Evolutionary conservation across 306 rosid species (phyloP), one percentile per base, ranked within the genome.

Genomic region (Inga laurina): DNA sequence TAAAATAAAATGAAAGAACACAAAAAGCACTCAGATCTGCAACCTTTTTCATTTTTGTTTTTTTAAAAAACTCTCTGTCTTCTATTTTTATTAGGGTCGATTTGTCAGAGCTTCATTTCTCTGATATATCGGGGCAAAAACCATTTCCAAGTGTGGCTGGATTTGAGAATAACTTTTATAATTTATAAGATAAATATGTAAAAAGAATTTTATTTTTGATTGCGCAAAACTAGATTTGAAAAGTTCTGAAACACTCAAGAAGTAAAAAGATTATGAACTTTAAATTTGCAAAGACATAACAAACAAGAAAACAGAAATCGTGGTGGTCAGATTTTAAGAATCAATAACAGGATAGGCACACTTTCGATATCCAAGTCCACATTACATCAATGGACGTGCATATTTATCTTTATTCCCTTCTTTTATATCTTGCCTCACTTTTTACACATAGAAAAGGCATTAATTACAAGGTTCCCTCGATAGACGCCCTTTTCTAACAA

Each of bases 371-470:
- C 43, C 73, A 37, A 18, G 18, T 10, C 74, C 21, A 69, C 74
- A 21, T 10, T 69, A 69, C 49, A 39, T 12, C 14, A 4, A 45
- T 43, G 37, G n/a, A 72, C 30, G 56, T n/a, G 75, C 54, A 22
- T 43, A n/a, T 10, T 39, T 71, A n/a, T 45, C 75, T 43, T 71
- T 71, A 71, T 71, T 71, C 54, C 22, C 75, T 22, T n/a, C 75
- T 70, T 70, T 70, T 18, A 24, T 14, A n/a, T 35, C 7, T 37
- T 46, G 75, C 75, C 4, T n/a, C 24, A 43, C 52, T 70, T 70
- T 70, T 41, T 71, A 27, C 35, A 7, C 37, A 72, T 0, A 9
- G 5, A 45, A 72, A 72, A 72, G 54, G 45, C 75, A 14, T 27
- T 70, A n/a, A 24, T 27, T 70, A n/a, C 11, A 44, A 12, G 70